Evolutionary conservation across 345 rosid species (phyloP), one percentile per base, ranked within the genome.

Genomic region (Aquilaria malaccensis): DNA sequence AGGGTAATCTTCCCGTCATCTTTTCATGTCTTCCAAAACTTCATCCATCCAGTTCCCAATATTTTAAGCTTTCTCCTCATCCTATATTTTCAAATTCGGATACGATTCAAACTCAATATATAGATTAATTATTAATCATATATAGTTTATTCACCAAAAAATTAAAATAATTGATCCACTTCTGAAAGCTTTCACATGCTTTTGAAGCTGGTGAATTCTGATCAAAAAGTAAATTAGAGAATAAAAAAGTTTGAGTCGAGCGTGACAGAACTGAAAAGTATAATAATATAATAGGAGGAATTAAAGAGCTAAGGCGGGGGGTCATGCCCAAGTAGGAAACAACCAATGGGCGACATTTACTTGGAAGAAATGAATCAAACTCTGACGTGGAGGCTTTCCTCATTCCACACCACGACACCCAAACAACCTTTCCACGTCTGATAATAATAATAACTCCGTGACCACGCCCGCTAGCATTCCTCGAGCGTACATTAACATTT

Each of bases 351-450:
- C 7, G 6, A 48, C 2, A 32, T 56, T 73, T 70, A 51, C 72
- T 41, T 52, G 15, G 1, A 52, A 60, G 59, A 66, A 69, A 74
- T 11, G 55, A 29, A 22, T 54, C 5, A 65, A 72, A 60, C n/a
- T 57, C 66, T 56, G 77, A 69, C 67, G 76, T 74, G 74, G 65
- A 67, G 31, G 13, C 56, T 32, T 60, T 58, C 22, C 30, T 2
- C 43, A 52, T 50, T 52, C 45, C 52, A 50, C 47, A 48, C 9
- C 60, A 30, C 52, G n/a, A 31, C 43, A 52, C 48, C 53, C 22
- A 22, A 22, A 22, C 22, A 22, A 22, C 22, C 22, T 22, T 22
- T 33, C 37, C 22, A 14, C 50, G 50, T n/a, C 41, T 32, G 33
- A 62, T 9, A 61, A 61, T 50, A 14, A 50, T 50, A 12, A 12